phyloP scores from a whole-genome alignment of 805 yeast genomes.

The Candida patagonica region DNA sequence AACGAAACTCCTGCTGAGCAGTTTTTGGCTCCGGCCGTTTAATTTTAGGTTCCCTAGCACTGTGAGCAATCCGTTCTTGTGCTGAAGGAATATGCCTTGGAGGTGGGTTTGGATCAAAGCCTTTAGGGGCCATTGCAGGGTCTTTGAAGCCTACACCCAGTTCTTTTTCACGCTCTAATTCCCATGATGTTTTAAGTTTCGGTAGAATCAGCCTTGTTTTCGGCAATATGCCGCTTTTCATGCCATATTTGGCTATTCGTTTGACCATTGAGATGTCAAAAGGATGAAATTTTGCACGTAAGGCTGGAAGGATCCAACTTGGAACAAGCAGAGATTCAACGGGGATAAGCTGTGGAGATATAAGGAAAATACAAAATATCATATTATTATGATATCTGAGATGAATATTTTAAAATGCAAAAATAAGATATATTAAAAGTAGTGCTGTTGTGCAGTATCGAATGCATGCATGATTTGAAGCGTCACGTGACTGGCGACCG shows the following conservation, averaged over 20 bases:
- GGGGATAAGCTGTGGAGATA: too few relatives aligned
- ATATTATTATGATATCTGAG: too few relatives aligned
- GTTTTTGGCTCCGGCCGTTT: slow-evolving; percentile 17
- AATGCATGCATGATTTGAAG: too few relatives aligned
- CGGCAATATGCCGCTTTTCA: slow-evolving; percentile 78
- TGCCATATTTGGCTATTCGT: slow-evolving; percentile 38
- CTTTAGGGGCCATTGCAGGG: slow-evolving; percentile 49
- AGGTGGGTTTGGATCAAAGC: slow-evolving; percentile 45
- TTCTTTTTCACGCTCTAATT: slow-evolving; percentile 32
- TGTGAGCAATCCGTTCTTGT: slow-evolving; percentile 44
- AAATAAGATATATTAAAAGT: too few relatives aligned
- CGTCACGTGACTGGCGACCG: too few relatives aligned
- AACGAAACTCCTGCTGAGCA: slow-evolving; percentile 35
- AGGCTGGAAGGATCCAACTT: slow-evolving; percentile 2
- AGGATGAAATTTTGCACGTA: background rate
- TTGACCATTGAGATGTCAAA: slow-evolving; percentile 33
- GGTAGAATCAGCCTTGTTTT: slow-evolving; percentile 63
- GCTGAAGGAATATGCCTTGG: slow-evolving; percentile 47
- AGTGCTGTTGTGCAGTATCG: too few relatives aligned
- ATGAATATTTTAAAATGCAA: too few relatives aligned
- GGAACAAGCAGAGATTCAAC: too few relatives aligned
- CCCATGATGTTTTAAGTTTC: slow-evolving; percentile 34
- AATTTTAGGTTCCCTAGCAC: slow-evolving; percentile 40
- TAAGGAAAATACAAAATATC: too few relatives aligned
- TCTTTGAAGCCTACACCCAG: slow-evolving; percentile 66